phyloP scores from a whole-genome alignment of 768 basidiomycete genomes.

The Suillus plorans region DNA sequence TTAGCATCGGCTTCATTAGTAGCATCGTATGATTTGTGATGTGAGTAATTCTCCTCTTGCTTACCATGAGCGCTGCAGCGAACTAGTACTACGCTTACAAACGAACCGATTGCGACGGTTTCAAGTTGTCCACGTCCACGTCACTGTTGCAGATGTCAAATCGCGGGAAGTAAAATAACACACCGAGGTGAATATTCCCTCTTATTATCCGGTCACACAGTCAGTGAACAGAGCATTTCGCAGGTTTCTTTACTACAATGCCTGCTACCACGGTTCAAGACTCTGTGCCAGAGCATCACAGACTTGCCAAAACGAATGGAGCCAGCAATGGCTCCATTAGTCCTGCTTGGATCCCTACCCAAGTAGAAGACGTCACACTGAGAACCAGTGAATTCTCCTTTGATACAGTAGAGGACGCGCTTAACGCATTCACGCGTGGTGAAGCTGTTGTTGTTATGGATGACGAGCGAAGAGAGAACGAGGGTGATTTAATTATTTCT shows the following conservation, averaged over 20 bases:
- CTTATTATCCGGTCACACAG: not conserved
- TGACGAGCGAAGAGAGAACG: conserved; percentile 94
- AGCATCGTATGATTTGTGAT: not conserved
- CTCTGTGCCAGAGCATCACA: not conserved
- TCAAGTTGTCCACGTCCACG: not conserved
- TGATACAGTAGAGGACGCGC: conserved; percentile 77
- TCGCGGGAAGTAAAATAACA: not conserved
- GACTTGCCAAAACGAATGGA: not conserved
- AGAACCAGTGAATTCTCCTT: conserved; percentile 56
- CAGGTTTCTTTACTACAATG: conserved; percentile 5
- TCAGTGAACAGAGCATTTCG: not conserved
- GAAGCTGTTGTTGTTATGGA: conserved; percentile 98
- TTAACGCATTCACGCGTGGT: conserved; percentile 72
- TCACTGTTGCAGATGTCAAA: not conserved
- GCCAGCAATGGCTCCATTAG: not conserved
- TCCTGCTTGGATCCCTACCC: conserved; percentile 22
- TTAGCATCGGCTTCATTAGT: not conserved
- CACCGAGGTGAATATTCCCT: not conserved
- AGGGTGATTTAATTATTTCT: conserved; percentile 93
- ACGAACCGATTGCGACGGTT: not conserved
- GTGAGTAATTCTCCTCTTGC: not conserved
- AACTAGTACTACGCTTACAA: not conserved
- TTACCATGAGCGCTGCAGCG: not conserved
- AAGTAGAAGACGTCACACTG: conserved; percentile 15
- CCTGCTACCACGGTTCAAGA: not conserved